Evolutionary conservation across 345 rosid genomes (phyloP).

Genomic region (Populus euphratica): DNA sequence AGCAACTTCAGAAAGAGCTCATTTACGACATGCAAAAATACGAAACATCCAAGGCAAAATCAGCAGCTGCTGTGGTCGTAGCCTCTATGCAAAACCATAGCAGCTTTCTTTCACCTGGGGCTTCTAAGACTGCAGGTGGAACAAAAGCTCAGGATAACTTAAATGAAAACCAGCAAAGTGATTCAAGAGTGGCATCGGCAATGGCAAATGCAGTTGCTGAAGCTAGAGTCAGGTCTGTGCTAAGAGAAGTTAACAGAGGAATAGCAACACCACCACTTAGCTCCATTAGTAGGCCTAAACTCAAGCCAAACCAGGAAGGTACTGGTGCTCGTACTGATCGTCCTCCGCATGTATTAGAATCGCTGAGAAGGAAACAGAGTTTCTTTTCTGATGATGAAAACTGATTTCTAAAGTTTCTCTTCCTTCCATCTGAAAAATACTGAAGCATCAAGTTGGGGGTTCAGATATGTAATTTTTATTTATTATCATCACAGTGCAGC

Average conservation of each 20-base stretch:
- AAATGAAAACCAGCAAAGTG: conserved; percentile 18
- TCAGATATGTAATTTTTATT: too few species aligned
- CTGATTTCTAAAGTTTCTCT: conserved; percentile 2
- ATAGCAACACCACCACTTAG: conserved; percentile 59
- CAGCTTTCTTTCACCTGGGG: conserved; percentile 26
- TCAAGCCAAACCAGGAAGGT: conserved; percentile 44
- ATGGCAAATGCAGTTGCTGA: conserved; percentile 64
- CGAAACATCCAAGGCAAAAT: conserved; percentile 62
- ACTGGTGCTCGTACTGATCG: conserved; percentile 33
- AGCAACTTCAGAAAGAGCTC: conserved; percentile 93
- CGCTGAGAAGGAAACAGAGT: conserved; percentile 64
- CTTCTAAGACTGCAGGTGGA: conserved; percentile 6
- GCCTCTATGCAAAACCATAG: conserved; percentile 38
- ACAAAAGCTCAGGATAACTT: conserved; percentile 14
- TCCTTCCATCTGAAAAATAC: not conserved
- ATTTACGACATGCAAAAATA: conserved; percentile 84
- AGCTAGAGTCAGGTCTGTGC: conserved; percentile 62
- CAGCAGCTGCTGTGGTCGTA: conserved; percentile 48
- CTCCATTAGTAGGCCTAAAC: conserved; percentile 68
- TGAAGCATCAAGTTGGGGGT: too few species aligned
- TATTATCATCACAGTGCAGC: too few species aligned
- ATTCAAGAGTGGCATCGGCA: conserved; percentile 52
- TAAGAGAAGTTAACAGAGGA: conserved; percentile 67
- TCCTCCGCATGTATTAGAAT: conserved; percentile 63
- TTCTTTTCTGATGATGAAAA: conserved; percentile 67